phyloP scores from a whole-genome alignment of 768 basidiomycete genomes.

The Macrolepiota albuminosa region DNA sequence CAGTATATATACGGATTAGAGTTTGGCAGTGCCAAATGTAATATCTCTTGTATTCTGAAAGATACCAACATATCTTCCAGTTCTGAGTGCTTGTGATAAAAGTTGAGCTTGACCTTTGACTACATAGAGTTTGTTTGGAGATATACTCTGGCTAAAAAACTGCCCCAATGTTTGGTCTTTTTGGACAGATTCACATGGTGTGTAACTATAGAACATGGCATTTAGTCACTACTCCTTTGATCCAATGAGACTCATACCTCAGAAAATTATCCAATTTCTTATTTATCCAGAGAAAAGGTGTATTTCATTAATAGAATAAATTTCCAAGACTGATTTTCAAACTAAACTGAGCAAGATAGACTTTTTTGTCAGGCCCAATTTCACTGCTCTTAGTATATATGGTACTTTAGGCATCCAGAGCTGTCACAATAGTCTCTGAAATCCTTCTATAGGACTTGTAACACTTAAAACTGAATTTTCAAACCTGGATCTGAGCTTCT shows the following conservation, averaged over 20 bases:
- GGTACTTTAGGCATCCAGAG: not conserved
- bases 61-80: not conserved
- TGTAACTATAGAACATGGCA: too few relatives aligned
- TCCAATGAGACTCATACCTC: not conserved
- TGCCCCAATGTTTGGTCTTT: too few relatives aligned
- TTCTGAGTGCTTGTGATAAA: not conserved
- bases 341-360: not conserved
- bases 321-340: not conserved
- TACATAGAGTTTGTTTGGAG: not conserved
- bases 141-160: too few relatives aligned
- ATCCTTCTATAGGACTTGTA: too few relatives aligned
- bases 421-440: not conserved
- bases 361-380: not conserved
- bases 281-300: not conserved
- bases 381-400: not conserved
- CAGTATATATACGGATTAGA: slow-evolving; percentile 6
- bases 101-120: not conserved
- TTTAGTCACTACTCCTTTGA: not conserved
- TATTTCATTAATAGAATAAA: not conserved
- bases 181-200: too few relatives aligned
- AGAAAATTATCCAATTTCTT: not conserved
- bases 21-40: slow-evolving; percentile 12
- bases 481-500: not conserved
- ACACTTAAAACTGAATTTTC: too few relatives aligned
- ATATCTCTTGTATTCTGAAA: not conserved